Percentiles rank a stretch among this genome's conserved stretches.
Conservation (phyloP, 1,139 yeast genomes). For the Magnusiomyces ingens region DNA sequence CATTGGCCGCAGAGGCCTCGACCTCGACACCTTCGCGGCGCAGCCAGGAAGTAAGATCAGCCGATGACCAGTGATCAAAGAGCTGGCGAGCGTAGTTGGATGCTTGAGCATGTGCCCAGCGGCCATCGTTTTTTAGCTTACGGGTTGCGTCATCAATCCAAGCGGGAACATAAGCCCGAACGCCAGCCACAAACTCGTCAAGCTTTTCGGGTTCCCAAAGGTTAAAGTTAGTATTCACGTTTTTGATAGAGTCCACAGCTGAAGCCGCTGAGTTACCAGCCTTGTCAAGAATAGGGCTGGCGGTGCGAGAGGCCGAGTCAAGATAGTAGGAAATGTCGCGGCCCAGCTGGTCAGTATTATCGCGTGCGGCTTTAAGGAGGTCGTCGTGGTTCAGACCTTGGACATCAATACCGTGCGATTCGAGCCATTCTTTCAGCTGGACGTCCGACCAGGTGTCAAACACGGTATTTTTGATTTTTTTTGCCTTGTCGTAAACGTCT, state of each 20-base stretch:
- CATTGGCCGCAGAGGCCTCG: background rate
- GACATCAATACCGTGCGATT: background rate
- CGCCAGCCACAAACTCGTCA: background rate
- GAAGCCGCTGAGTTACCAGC: background rate
- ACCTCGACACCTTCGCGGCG: slow-evolving; percentile 1
- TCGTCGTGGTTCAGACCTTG: background rate
- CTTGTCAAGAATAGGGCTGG: slow-evolving; percentile 5
- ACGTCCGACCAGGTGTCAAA: slow-evolving; percentile 4
- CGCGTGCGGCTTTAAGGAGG: background rate
- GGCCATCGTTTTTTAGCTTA: background rate
- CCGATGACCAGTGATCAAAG: slow-evolving; percentile 3
- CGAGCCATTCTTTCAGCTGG: slow-evolving; percentile 2
- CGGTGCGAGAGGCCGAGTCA: background rate
- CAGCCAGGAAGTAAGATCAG: slow-evolving; percentile 2
- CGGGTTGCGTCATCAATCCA: background rate
- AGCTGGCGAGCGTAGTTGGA: background rate
- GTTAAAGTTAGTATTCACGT: background rate
- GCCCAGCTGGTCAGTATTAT: background rate
- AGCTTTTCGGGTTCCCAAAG: slow-evolving; percentile 1
- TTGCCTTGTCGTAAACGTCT: slow-evolving; percentile 1
- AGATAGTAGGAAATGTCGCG: background rate
- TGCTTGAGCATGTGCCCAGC: background rate
- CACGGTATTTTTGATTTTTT: background rate
- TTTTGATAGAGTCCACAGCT: background rate
- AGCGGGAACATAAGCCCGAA: background rate